Evolutionary conservation across 2,329 filamentous ascomycete genomes (phyloP), one percentile per base, ranked within the genome.

Genomic region (Cercospora zeina): DNA sequence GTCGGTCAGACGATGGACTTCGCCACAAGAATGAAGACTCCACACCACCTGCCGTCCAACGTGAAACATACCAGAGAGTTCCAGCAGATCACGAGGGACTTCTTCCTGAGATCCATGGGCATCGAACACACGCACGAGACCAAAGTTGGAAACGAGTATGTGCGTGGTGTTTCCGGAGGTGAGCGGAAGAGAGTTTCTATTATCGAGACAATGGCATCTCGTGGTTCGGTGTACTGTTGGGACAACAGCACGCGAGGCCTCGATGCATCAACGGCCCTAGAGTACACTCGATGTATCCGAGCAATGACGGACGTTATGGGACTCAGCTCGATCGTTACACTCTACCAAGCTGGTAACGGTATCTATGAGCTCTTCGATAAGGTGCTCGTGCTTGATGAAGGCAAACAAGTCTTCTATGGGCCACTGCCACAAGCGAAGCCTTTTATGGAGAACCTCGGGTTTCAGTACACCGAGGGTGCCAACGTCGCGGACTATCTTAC

Each of bases 361-460:
- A 89, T 90, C 62, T 89, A 88, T 71, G 78, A 88, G 27, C 79
- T 87, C 0, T 89, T 90, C 70, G 87, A 90, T 71, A 90, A 89
- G 70, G 86, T 89, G 0, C 78, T 89, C 0, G 82, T 90, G 8
- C 79, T 90, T 3, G 86, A 89, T 51, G 82, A 85, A 61, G 87
- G 87, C 51, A 84, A 85, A 64, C 74, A 89, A 67, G 80, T 89
- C 50, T 90, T 82, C 76, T 89, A 87, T 65, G 87, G 87, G 0
- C 81, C 86, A 0, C 77, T 80, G 66, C 74, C 79, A 5, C 78
- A 86, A 63, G 87, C 87, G 0, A 76, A 80, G 4, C 83, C 84
- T 0, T 90, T 87, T 68, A 87, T 90, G 81, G 85, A 89, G 69
- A 74, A 78, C 0, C 75, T 86, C 1, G 87, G 88, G 0, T 89